Base-by-base conservation (phyloP, 2,329 filamentous ascomycete genomes). In the Hypoxylon sp. region DNA sequence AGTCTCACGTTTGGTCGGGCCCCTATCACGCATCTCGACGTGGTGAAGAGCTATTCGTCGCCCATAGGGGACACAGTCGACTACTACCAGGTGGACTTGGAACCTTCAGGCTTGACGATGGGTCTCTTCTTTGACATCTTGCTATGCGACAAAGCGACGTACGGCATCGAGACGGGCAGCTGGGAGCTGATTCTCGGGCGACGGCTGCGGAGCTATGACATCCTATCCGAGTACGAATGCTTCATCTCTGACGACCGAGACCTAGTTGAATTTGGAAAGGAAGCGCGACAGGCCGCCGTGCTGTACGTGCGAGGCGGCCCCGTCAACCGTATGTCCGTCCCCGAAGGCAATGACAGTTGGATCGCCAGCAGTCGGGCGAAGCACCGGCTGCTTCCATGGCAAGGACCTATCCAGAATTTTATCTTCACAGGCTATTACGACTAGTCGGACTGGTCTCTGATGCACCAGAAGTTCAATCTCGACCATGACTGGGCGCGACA, bases 11-110 rank as follows among this genome's bases (percentile, higher is more conserved):
- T 58, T 7, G 61, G 60, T n/a, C 33, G 24, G 18, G 27, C 57
- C n/a, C 64, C 67, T 23, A 64, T 69, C n/a, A 68, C 56, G 8
- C 66, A 64, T 4, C 42, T 67, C 2, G 64, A 67, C 18, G 38
- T 67, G 7, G 58, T 67, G 17, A 64, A 61, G 42, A 55, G 45
- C 51, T 63, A 59, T 40, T 60, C 56, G 20, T 55, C 50, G 11
- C 26, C 23, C 2, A 55, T 33, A 2, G 53, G 53, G 13, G 66
- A 67, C 20, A 42, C 47, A 23, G 49, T 65, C 5, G 47, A 65
- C 11, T 66, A 67, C n/a, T 55, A 58, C n/a, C 60, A 66, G 27
- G 53, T 65, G 10, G 67, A 66, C 31, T 29, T 68, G 10, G 55
- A 58, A 5, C 20, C 54, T 1, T 50, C 60, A 4, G 62, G 60